Evolutionary conservation across 2,329 filamentous ascomycete species (phyloP).

Genomic region (Diplodia mutila): DNA sequence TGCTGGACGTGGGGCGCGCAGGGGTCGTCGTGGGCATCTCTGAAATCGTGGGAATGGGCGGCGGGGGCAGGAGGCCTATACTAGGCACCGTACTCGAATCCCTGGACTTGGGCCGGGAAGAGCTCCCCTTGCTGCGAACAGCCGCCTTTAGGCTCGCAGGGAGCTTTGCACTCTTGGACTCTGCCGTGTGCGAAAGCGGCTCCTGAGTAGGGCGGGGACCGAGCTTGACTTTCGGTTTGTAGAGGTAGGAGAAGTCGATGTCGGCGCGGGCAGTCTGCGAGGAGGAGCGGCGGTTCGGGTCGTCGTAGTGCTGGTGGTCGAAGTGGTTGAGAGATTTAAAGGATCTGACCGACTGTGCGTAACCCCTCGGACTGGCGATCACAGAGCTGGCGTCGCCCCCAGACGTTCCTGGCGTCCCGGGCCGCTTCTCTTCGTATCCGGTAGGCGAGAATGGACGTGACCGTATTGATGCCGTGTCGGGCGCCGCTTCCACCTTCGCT

Average conservation of each 20-base stretch:
- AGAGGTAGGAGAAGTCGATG: slow-evolving; percentile 52
- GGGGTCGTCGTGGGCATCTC: slow-evolving; percentile 41
- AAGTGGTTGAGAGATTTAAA: slow-evolving; percentile 26
- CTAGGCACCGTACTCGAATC: slow-evolving; percentile 37
- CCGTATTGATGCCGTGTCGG: slow-evolving; percentile 18
- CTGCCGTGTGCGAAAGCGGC: slow-evolving; percentile 66
- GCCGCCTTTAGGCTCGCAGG: slow-evolving; percentile 74
- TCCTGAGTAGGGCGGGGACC: slow-evolving; percentile 69
- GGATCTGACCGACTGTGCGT: slow-evolving; percentile 25
- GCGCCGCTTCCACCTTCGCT: slow-evolving; percentile 24
- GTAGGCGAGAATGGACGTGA: slow-evolving; percentile 18
- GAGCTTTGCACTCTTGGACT: slow-evolving; percentile 70
- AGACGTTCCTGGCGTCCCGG: slow-evolving; percentile 20
- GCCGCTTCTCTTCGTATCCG: slow-evolving; percentile 16
- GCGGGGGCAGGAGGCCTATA: slow-evolving; percentile 38
- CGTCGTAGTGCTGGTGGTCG: slow-evolving; percentile 24
- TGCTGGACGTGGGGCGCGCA: slow-evolving; percentile 44
- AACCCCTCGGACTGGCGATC: slow-evolving; percentile 30
- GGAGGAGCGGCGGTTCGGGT: slow-evolving; percentile 50
- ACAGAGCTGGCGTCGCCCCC: slow-evolving; percentile 30
- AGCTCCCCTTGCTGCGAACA: slow-evolving; percentile 29
- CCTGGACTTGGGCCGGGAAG: slow-evolving; percentile 41
- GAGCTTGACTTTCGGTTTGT: slow-evolving; percentile 83
- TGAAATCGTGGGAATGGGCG: slow-evolving; percentile 40
- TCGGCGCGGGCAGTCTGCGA: slow-evolving; percentile 48